Conservation (phyloP, 1,284 basidiomycete genomes). For the Cystobasidium pallidum region DNA sequence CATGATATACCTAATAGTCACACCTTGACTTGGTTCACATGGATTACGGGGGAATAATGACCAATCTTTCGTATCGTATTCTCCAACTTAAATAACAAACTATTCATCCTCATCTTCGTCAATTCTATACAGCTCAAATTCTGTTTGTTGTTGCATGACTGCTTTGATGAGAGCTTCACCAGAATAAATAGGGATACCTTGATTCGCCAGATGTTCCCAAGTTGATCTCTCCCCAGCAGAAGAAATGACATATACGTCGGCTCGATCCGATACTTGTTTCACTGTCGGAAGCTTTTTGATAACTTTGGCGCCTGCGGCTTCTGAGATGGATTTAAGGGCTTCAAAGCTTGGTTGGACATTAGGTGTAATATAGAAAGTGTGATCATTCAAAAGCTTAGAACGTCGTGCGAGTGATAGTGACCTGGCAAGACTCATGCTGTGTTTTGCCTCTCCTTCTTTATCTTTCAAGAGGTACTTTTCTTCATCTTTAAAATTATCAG, state of each 20-base stretch:
- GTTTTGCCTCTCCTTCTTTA: conserved; percentile 66
- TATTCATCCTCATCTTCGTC: neutral
- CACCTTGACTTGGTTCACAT: neutral
- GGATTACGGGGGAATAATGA: neutral
- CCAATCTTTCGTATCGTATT: too few relatives aligned
- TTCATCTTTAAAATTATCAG: conserved; percentile 62
- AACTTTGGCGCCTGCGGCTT: conserved; percentile 71
- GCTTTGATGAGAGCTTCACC: conserved; percentile 68
- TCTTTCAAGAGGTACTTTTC: conserved; percentile 66
- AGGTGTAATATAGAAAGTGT: conserved; percentile 73
- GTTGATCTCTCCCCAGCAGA: conserved; percentile 65
- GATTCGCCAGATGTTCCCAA: conserved; percentile 65
- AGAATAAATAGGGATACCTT: conserved; percentile 66
- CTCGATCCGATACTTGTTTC: conserved; percentile 60
- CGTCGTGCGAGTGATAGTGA: conserved; percentile 64
- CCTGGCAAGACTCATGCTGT: conserved; percentile 65
- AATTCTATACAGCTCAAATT: conserved; percentile 55
- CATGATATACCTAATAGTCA: neutral
- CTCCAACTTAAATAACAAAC: neutral
- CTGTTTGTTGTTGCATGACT: conserved; percentile 67
- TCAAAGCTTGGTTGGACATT: conserved; percentile 61
- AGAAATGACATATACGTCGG: conserved; percentile 65
- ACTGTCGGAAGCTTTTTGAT: conserved; percentile 61
- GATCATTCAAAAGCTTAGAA: conserved; percentile 65
- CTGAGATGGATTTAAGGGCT: conserved; percentile 68